phyloP scores from a whole-genome alignment of 1,284 basidiomycete species.

The Porodaedalea pini region DNA sequence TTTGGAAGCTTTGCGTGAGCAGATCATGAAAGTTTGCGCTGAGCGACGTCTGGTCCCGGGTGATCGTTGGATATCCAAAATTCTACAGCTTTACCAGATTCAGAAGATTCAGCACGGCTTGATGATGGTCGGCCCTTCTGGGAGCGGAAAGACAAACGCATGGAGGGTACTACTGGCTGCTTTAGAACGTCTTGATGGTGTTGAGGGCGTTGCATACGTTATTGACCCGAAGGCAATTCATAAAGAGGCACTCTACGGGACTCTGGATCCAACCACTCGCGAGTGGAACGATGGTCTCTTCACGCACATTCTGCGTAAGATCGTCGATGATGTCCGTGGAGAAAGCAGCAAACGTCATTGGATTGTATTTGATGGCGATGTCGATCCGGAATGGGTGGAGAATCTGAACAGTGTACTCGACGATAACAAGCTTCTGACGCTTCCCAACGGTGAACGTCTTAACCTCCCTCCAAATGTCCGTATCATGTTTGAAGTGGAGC shows the following conservation, averaged over 20 bases:
- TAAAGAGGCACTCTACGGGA: constrained; percentile 97
- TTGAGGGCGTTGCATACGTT: constrained; percentile 92
- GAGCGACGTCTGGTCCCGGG: constrained; percentile 84
- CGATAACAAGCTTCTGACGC: constrained; percentile 96
- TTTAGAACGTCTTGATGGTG: constrained; percentile 86
- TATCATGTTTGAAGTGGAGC: constrained; percentile 99
- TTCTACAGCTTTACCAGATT: constrained; percentile 97
- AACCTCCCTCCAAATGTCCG: constrained; percentile 96
- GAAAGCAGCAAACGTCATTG: constrained; percentile 97
- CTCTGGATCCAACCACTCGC: constrained; percentile 93
- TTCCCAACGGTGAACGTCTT: constrained; percentile 98
- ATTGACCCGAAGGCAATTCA: constrained; percentile 99
- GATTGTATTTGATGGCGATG: constrained; percentile 99
- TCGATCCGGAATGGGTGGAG: constrained; percentile 99
- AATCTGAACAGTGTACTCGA: constrained; percentile 99
- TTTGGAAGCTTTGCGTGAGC: constrained; percentile 77
- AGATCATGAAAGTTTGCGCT: constrained; percentile 84
- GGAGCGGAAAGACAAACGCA: constrained; percentile 95
- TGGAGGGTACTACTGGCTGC: constrained; percentile 94
- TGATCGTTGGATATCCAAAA: constrained; percentile 92
- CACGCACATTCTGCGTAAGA: constrained; percentile 96
- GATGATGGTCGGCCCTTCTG: constrained; percentile 99
- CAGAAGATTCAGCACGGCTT: constrained; percentile 99
- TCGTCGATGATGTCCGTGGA: constrained; percentile 97
- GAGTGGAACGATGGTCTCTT: constrained; percentile 99